Evolutionary conservation across 2,329 filamentous ascomycete species (phyloP).

Genomic region (Diaporthe sp.): DNA sequence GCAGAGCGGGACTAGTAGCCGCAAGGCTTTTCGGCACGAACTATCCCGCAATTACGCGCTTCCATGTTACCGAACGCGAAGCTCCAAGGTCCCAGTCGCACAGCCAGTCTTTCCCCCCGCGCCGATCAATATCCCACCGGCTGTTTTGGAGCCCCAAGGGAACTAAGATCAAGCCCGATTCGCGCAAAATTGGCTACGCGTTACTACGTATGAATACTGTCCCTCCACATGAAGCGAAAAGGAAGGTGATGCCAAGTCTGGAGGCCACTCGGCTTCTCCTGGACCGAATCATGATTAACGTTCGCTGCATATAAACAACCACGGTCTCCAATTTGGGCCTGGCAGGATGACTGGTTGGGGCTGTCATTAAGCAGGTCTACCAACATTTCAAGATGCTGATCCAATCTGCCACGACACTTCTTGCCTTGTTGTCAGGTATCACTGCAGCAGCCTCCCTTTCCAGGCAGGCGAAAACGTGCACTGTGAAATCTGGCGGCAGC

Average conservation of each 20-base stretch:
- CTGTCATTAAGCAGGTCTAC: background rate
- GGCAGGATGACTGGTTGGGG: background rate
- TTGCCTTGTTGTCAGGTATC: conserved; percentile 1
- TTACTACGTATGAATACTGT: background rate
- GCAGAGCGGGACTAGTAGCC: background rate
- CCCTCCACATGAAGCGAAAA: background rate
- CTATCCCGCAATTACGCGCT: conserved; percentile 15
- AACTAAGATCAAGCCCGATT: background rate
- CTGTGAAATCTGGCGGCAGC: conserved; percentile 30
- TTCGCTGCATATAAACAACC: background rate
- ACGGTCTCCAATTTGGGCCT: background rate
- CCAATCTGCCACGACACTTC: background rate
- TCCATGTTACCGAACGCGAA: conserved; percentile 7
- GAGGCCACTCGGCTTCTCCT: conserved; percentile 5
- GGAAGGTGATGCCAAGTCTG: background rate
- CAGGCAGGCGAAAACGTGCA: background rate
- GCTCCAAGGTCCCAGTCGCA: background rate
- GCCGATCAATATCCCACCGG: background rate
- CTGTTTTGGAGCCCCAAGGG: background rate
- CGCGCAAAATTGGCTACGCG: background rate
- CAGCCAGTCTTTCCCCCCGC: background rate
- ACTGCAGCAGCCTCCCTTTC: background rate
- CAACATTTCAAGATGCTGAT: background rate
- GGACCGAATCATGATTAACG: background rate
- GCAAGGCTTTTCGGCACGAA: background rate